A percentile compares a stretch with the other conserved stretches of the same genome.
phyloP scores from a whole-genome alignment of 805 yeast species.

The Ogataea allantospora region DNA sequence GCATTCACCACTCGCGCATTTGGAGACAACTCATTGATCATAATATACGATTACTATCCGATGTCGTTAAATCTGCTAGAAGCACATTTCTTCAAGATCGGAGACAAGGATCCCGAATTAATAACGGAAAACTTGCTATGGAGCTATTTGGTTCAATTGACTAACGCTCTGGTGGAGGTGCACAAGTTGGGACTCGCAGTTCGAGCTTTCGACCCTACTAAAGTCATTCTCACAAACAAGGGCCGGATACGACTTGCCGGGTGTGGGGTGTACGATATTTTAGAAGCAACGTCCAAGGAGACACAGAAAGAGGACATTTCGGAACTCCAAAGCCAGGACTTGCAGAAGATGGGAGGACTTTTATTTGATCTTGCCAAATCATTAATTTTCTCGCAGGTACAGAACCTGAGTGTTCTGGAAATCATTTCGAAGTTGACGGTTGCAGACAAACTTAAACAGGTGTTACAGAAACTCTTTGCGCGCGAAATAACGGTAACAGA shows the following conservation, averaged over 20 bases:
- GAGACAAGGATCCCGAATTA: conserved; percentile 42
- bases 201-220: conserved; percentile 60
- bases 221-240: conserved; percentile 69
- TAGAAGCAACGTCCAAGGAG: conserved; percentile 38
- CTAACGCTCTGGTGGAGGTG: conserved; percentile 62
- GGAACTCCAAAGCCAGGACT: conserved; percentile 44
- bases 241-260: conserved; percentile 71
- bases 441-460: conserved; percentile 45
- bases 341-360: conserved; percentile 55
- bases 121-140: conserved; percentile 69
- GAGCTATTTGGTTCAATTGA: conserved; percentile 73
- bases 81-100: conserved; percentile 50
- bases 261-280: conserved; percentile 68
- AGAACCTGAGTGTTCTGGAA: conserved; percentile 19
- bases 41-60: conserved; percentile 86
- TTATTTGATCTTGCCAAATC: conserved; percentile 53
- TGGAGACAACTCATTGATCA: conserved; percentile 71
- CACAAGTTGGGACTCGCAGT: conserved; percentile 67
- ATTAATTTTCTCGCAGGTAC: conserved; percentile 25
- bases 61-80: conserved; percentile 68
- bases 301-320: conserved; percentile 20
- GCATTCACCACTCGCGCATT: conserved; percentile 86
- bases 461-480: conserved; percentile 38
- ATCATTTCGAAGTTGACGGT: conserved; percentile 34
- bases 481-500: conserved; percentile 30